Evolutionary conservation across 768 basidiomycete genomes (phyloP), one percentile per base, ranked within the genome.

Genomic region (Baorangia bicolor): DNA sequence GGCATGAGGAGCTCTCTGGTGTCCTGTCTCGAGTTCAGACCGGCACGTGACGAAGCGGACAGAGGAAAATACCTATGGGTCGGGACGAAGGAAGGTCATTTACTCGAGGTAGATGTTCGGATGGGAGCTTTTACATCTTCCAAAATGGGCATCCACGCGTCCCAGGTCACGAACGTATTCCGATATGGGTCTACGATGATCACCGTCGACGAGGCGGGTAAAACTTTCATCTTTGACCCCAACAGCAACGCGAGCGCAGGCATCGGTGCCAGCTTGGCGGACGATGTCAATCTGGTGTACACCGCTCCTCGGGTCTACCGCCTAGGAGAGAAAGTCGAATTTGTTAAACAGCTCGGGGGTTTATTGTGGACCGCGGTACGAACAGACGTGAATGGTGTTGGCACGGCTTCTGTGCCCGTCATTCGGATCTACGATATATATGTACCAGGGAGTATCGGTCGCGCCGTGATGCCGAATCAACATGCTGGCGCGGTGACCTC

Each of bases 11-110:
- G 92, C 41, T 71, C 81, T 4, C 86, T 84, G 62, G 78, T 95
- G 35, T 86, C 87, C 1, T 84, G 86, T 21, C 78, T 96, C 72
- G 92, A 88, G 69, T 92, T 94, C 68, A 78, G 87, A 16, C 80
- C 87, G 0, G 77, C 79, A 2, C 62, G 59, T 2, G 62, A 68
- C 11, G 62, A 71, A n/a, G 72, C 59, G 0, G 82, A 87, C 49
- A 75, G 80, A 18, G 91, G 89, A 3, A 76, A 76, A 30, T 78
- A 82, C 51, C 63, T 94, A 2, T 98, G 95, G 95, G 73, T 88
- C 12, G 96, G 95, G 5, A 92, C 92, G 28, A 94, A 90, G 73
- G 93, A 96, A 25, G 96, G 96, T 0, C 85, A 89, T 68, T 56
- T 99, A 25, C 78, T 87, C 60, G 94, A 97, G 75, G 60, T 96